Evolutionary conservation across 2,329 filamentous ascomycete genomes (phyloP).

Genomic region (Aspergillus sojae): DNA sequence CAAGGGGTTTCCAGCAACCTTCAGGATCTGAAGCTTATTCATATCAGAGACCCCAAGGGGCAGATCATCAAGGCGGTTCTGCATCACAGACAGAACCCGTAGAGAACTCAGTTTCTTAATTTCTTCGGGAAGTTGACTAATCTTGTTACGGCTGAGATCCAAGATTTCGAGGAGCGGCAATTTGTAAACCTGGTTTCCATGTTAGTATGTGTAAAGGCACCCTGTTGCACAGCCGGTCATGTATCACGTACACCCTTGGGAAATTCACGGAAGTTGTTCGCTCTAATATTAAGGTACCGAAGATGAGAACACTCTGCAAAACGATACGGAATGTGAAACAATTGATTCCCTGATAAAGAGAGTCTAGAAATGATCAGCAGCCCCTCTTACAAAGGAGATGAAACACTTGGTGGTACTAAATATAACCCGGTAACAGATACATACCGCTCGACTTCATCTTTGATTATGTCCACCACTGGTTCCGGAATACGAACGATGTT

Average conservation of each 20-base stretch:
- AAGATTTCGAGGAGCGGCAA: conserved; percentile 87
- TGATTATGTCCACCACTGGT: conserved; percentile 54
- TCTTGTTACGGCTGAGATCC: conserved; percentile 86
- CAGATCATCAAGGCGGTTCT: conserved; percentile 82
- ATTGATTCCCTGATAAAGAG: conserved; percentile 54
- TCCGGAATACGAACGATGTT: conserved; percentile 53
- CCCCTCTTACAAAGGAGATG: neutral
- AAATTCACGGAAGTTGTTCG: conserved; percentile 60
- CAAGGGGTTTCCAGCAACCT: conserved; percentile 85
- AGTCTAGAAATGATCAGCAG: conserved; percentile 39
- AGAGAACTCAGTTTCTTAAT: conserved; percentile 80
- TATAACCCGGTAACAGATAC: conserved; percentile 12
- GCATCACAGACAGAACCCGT: conserved; percentile 84
- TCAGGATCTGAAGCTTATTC: conserved; percentile 83
- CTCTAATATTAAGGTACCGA: conserved; percentile 53
- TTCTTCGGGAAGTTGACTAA: conserved; percentile 74
- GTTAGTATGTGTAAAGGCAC: conserved; percentile 15
- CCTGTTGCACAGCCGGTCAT: neutral
- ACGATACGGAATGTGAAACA: conserved; percentile 52
- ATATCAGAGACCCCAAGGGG: conserved; percentile 86
- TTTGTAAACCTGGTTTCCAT: conserved; percentile 70
- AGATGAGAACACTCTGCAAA: conserved; percentile 53
- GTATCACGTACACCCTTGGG: conserved; percentile 60
- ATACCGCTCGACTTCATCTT: conserved; percentile 56
- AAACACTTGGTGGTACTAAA: neutral